These are phyloP conservation scores for Serendipita sp. DNA, from an alignment of 768 basidiomycete species.

Conservation along the genomic window DNA sequence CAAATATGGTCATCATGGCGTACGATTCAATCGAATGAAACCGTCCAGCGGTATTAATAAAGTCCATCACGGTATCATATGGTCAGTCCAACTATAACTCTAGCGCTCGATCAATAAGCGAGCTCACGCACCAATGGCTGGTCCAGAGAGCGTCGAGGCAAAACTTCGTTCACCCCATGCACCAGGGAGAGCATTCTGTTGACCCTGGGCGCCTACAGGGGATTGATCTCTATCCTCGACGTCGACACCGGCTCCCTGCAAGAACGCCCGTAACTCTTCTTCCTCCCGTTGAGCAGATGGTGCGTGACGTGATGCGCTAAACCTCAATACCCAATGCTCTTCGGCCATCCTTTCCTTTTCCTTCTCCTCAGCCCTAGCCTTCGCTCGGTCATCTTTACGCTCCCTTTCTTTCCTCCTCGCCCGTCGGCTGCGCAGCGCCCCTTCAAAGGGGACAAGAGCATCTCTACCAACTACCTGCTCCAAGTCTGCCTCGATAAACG, in stretches of 20 bases:
- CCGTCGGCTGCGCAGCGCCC: constrained; percentile 57
- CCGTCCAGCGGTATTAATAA: not conserved
- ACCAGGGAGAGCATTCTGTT: not conserved
- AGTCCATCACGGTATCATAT: not conserved
- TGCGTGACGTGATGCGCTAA: constrained; percentile 20
- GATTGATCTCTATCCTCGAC: constrained; percentile 14
- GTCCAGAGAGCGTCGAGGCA: not conserved
- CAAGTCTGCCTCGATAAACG: constrained; percentile 83
- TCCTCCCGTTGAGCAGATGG: constrained; percentile 22
- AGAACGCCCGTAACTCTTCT: constrained; percentile 19
- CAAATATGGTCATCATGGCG: too few species aligned
- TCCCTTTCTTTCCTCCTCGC: constrained; percentile 64
- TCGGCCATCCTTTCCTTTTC: constrained; percentile 36
- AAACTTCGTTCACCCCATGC: constrained; percentile 7
- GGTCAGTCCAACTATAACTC: not conserved
- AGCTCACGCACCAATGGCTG: not conserved
- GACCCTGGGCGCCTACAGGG: constrained; percentile 13
- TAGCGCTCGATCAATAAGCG: not conserved
- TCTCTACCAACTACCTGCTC: constrained; percentile 57
- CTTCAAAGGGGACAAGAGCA: constrained; percentile 69
- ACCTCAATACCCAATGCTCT: constrained; percentile 11
- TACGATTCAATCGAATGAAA: not conserved
- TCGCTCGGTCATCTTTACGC: constrained; percentile 75
- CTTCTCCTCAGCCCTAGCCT: constrained; percentile 55
- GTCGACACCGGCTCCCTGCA: constrained; percentile 7